phyloP scores from a whole-genome alignment of 352 stramenopile species.

The Globisporangium heterothallicum region DNA sequence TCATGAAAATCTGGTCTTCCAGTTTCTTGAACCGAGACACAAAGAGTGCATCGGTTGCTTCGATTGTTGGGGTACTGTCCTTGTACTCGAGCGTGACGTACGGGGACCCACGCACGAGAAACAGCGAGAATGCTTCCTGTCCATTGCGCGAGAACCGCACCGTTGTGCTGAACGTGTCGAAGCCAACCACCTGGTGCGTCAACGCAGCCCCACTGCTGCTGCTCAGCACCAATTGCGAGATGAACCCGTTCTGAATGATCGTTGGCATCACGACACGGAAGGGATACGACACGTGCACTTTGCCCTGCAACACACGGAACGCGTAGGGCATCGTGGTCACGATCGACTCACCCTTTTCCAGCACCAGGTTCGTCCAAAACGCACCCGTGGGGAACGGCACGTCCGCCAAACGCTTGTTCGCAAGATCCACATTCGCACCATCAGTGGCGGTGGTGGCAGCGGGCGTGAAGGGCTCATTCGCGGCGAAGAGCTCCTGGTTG shows the following conservation, averaged over 20 bases:
- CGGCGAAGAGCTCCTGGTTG: slow-evolving; percentile 40
- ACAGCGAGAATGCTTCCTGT: slow-evolving; percentile 37
- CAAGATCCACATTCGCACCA: background rate
- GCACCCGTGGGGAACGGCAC: slow-evolving; percentile 72
- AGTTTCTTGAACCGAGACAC: slow-evolving; percentile 47
- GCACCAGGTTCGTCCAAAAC: slow-evolving; percentile 81
- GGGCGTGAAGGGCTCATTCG: slow-evolving; percentile 19
- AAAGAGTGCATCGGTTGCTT: slow-evolving; percentile 40
- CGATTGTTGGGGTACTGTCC: slow-evolving; percentile 43
- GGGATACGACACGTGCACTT: slow-evolving; percentile 69
- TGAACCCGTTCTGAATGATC: slow-evolving; percentile 65
- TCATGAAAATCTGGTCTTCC: slow-evolving; percentile 30
- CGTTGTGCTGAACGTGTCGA: slow-evolving; percentile 63
- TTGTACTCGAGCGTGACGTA: slow-evolving; percentile 75
- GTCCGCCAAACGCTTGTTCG: slow-evolving; percentile 28
- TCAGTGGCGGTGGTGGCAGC: background rate
- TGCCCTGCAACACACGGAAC: slow-evolving; percentile 42
- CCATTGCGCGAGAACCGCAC: slow-evolving; percentile 45
- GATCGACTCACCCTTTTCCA: slow-evolving; percentile 46
- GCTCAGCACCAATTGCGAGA: slow-evolving; percentile 57
- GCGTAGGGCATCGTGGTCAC: slow-evolving; percentile 72
- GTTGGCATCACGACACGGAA: slow-evolving; percentile 67
- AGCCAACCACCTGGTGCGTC: slow-evolving; percentile 54
- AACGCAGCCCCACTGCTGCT: slow-evolving; percentile 14
- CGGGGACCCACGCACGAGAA: slow-evolving; percentile 73